Base-by-base conservation (phyloP, 371 early-diverging fungal species). In the Mucor sp. region DNA sequence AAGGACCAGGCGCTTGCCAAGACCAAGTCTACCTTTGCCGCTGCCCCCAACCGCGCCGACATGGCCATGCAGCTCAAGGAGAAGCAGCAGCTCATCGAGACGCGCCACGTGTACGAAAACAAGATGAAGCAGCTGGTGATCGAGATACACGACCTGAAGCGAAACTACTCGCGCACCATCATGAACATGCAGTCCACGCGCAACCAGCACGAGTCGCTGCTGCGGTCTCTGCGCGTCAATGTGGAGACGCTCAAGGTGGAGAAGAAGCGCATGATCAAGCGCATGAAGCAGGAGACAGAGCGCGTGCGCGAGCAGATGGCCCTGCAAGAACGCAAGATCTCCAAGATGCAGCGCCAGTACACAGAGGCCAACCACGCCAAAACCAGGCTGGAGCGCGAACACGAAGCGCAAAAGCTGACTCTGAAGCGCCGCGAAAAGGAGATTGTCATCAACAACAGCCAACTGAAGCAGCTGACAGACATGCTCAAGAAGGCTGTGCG, bases 191-290 rank as follows among this genome's bases (percentile, higher is more conserved):
- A 87, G 30, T 79, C 84, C 9, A 84, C 83, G 4, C 84, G 85
- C 14, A 87, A 77, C 67, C 77, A 85, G 58, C 81, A 85, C 14
- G 89, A 88, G 41, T 74, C 80, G 1, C 65, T 86, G 23, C 62
- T 90, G 9, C 75, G 80, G 44, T 83, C 82, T 0, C 76, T 90
- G n/a, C 74, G 80, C 12, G 78, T 76, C 32, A 83, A 86, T 44
- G 84, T 91, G 1, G 90, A 91, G 65, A 85, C 87, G 0, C 82
- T 89, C 62, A 89, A 88, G 70, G 79, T 83, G 6, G 95, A 95
- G 74, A 94, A 94, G 79, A 78, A 89, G 48, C 85, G 89, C 4
- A 91, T 93, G 90, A 74, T 92, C 68, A 91, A 91, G 65, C 87
- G 93, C 19, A 91, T 93, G 85, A 90, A 90, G 69, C 89, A 87